Evolutionary conservation across 768 basidiomycete species (phyloP).

Genomic region (Candolleomyces efflorescens): DNA sequence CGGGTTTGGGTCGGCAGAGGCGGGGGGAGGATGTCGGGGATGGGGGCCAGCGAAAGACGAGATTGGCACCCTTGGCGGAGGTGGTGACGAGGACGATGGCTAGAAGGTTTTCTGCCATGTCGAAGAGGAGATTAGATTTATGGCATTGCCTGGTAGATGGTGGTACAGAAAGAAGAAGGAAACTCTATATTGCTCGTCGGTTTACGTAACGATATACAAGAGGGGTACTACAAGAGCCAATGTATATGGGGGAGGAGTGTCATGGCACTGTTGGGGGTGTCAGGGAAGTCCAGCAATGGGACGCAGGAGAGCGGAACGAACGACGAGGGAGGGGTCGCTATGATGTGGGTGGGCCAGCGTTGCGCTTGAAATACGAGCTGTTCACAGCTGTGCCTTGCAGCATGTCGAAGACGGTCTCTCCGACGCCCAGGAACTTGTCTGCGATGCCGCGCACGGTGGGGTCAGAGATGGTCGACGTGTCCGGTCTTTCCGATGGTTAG

Average conservation of each 20-base stretch:
- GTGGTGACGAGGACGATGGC: slow-evolving; percentile 81
- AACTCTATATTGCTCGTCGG: no score
- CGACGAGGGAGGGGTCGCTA: background rate
- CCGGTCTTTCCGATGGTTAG: slow-evolving; percentile 41
- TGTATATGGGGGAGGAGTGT: no score
- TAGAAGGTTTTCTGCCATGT: slow-evolving; percentile 75
- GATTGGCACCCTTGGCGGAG: slow-evolving; percentile 72
- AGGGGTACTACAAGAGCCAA: no score
- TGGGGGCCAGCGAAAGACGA: slow-evolving; percentile 87
- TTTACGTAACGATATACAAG: no score
- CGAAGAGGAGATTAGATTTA: background rate
- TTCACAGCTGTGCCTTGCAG: slow-evolving; percentile 83
- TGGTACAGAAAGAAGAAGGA: no score
- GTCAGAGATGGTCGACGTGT: slow-evolving; percentile 70
- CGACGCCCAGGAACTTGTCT: slow-evolving; percentile 79
- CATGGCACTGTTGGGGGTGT: no score
- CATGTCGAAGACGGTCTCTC: slow-evolving; percentile 87
- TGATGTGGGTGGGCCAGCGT: slow-evolving; percentile 20
- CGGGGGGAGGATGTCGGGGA: slow-evolving; percentile 59
- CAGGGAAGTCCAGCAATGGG: no score
- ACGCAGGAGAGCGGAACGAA: no score
- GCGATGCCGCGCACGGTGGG: slow-evolving; percentile 71
- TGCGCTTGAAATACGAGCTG: slow-evolving; percentile 74
- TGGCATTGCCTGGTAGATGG: no score
- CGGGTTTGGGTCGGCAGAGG: slow-evolving; percentile 66